A percentile compares a stretch with the other conserved stretches of the same genome.
These are phyloP conservation scores for Didymella exigua DNA, from an alignment of 2,329 filamentous ascomycete genomes.

Conservation along the genomic window DNA sequence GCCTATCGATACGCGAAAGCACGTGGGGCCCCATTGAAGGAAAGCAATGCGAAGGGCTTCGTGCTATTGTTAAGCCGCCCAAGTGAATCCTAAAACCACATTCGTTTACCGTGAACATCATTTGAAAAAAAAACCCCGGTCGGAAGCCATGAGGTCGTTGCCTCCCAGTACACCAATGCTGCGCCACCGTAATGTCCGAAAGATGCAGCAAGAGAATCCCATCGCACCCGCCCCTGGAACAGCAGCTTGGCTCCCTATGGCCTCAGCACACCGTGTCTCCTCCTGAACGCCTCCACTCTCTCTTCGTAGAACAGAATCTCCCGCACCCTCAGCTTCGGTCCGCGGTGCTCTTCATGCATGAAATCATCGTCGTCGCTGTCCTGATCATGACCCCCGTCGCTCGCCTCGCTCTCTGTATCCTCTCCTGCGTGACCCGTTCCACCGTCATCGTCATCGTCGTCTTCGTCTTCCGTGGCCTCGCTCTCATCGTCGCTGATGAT, in stretches of 20 bases:
- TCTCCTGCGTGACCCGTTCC: constrained; percentile 54
- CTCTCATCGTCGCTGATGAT: constrained; percentile 47
- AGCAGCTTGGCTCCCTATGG: constrained; percentile 23
- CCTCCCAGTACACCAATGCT: constrained; percentile 4
- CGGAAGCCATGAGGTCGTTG: not conserved
- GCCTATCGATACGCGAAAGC: constrained; percentile 17
- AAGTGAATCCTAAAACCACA: constrained; percentile 5
- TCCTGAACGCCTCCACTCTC: constrained; percentile 76
- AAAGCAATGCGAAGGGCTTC: not conserved
- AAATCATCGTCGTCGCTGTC: constrained; percentile 60
- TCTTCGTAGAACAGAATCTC: constrained; percentile 88
- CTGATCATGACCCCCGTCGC: constrained; percentile 47
- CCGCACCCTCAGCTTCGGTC: constrained; percentile 65
- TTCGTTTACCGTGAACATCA: not conserved
- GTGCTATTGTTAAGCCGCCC: not conserved
- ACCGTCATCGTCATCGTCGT: constrained; percentile 58
- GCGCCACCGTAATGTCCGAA: not conserved
- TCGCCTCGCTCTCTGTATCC: constrained; percentile 39
- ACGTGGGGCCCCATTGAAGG: not conserved
- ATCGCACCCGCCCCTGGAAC: not conserved
- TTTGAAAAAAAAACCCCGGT: not conserved
- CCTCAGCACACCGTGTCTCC: constrained; percentile 60
- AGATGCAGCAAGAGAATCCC: constrained; percentile 1
- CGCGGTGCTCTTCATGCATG: constrained; percentile 53
- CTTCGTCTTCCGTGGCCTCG: constrained; percentile 51